Percentiles rank a stretch among this genome's conserved stretches.
phyloP scores from a whole-genome alignment of 306 rosid species.

The Medicago ruthenica region DNA sequence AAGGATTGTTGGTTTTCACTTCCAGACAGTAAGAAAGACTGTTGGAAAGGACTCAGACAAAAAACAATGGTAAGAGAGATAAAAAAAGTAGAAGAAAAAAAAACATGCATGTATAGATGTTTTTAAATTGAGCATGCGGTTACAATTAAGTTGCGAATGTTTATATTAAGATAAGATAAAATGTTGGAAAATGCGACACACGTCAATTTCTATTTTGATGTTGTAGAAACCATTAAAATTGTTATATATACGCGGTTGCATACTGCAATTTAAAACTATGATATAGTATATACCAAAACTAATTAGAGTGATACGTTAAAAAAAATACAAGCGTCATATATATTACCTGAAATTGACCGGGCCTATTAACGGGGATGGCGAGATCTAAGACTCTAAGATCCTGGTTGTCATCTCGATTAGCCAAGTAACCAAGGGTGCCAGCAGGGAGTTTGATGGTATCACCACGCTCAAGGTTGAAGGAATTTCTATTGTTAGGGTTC shows the following conservation, averaged over 20 bases:
- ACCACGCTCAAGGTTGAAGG: constrained; percentile 35
- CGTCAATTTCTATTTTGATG: no score
- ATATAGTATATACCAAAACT: no score
- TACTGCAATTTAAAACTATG: no score
- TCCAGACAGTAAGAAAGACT: not conserved
- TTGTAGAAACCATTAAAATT: no score
- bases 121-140: no score
- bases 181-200: no score
- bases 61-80: not conserved
- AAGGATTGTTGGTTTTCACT: not conserved
- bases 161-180: no score
- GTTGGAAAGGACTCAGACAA: not conserved
- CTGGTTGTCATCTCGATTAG: constrained; percentile 7
- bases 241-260: not conserved
- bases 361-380: constrained; percentile 24
- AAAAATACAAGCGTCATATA: not conserved
- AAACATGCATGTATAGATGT: no score
- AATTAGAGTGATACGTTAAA: no score
- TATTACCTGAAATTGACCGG: constrained; percentile 15
- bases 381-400: constrained; percentile 33
- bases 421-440: constrained; percentile 3
- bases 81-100: no score
- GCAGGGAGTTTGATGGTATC: constrained; percentile 33
- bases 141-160: no score
- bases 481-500: not conserved